Conservation (phyloP, 805 yeast species). For the Sungouiozyma ichnusensis region DNA sequence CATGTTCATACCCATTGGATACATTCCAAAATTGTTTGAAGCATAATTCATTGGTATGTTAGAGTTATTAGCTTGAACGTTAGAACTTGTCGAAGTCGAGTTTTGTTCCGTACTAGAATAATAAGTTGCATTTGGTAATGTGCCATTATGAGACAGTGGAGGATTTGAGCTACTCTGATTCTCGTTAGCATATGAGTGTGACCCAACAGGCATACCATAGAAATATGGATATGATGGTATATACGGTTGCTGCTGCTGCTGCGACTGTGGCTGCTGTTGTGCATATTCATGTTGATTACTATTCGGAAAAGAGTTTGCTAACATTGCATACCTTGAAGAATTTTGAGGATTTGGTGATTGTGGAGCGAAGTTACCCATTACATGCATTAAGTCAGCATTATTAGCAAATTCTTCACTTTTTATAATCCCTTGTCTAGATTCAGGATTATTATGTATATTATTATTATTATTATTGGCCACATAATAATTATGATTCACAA, state of each 20-base stretch:
- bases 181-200: constrained; percentile 3
- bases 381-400: constrained; percentile 2
- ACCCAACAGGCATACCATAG: background rate
- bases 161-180: background rate
- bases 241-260: constrained; percentile 7
- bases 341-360: constrained; percentile 7
- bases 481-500: background rate
- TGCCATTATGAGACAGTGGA: background rate
- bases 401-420: constrained; percentile 7
- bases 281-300: constrained; percentile 3
- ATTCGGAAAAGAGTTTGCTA: constrained; percentile 2
- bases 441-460: constrained; percentile 2
- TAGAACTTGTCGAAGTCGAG: constrained; percentile 1
- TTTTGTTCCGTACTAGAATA: constrained; percentile 1
- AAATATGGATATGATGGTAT: constrained; percentile 4
- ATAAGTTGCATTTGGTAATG: constrained; percentile 1
- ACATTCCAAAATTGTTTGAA: constrained; percentile 5
- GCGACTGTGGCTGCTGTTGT: constrained; percentile 13
- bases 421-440: constrained; percentile 1
- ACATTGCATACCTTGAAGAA: constrained; percentile 3
- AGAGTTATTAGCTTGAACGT: background rate
- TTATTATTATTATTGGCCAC: constrained; percentile 3
- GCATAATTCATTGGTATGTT: constrained; percentile 1
- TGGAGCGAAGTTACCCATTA: constrained; percentile 1
- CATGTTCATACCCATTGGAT: constrained; percentile 6